Percentiles rank a stretch among this genome's conserved stretches.
Evolutionary conservation across 805 yeast species (phyloP).

Genomic region (Metschnikowia colocasiae): DNA sequence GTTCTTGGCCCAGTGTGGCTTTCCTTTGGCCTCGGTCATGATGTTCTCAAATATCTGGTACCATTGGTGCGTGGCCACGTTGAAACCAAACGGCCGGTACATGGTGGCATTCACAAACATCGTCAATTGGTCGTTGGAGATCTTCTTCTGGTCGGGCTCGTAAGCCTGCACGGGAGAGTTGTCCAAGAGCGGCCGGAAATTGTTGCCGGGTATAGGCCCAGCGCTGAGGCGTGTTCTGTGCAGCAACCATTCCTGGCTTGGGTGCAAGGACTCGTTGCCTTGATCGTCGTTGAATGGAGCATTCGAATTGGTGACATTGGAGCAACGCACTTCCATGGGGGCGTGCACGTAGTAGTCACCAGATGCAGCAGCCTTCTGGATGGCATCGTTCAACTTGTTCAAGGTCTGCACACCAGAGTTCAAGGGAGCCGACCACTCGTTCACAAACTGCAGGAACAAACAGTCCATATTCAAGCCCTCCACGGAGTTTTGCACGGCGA

Average conservation of each 20-base stretch:
- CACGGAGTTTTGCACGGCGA: slow-evolving; percentile 74
- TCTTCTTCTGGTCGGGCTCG: slow-evolving; percentile 43
- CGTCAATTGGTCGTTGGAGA: slow-evolving; percentile 74
- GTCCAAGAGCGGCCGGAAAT: slow-evolving; percentile 76
- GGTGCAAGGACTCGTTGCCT: slow-evolving; percentile 39
- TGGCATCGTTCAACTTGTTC: slow-evolving; percentile 56
- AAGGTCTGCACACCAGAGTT: slow-evolving; percentile 71
- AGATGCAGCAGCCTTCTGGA: slow-evolving; percentile 53
- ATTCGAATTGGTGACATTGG: slow-evolving; percentile 66
- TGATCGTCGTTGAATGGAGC: slow-evolving; percentile 30
- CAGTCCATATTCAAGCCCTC: slow-evolving; percentile 95
- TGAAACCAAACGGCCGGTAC: slow-evolving; percentile 85
- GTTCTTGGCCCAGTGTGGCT: slow-evolving; percentile 98
- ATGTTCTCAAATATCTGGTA: slow-evolving; percentile 77
- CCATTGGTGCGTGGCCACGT: slow-evolving; percentile 77
- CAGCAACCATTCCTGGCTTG: slow-evolving; percentile 47
- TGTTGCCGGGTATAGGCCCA: slow-evolving; percentile 86
- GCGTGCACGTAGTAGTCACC: slow-evolving; percentile 85
- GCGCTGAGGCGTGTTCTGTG: slow-evolving; percentile 50
- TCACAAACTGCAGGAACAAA: slow-evolving; percentile 85
- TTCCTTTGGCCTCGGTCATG: slow-evolving; percentile 76
- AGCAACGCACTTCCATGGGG: slow-evolving; percentile 91
- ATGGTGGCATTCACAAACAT: slow-evolving; percentile 89
- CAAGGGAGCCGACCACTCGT: slow-evolving; percentile 97
- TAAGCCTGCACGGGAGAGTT: slow-evolving; percentile 54